Percentiles rank a stretch among this genome's conserved stretches.
phyloP scores from a whole-genome alignment of 805 yeast genomes.

The Candida peoriensis region DNA sequence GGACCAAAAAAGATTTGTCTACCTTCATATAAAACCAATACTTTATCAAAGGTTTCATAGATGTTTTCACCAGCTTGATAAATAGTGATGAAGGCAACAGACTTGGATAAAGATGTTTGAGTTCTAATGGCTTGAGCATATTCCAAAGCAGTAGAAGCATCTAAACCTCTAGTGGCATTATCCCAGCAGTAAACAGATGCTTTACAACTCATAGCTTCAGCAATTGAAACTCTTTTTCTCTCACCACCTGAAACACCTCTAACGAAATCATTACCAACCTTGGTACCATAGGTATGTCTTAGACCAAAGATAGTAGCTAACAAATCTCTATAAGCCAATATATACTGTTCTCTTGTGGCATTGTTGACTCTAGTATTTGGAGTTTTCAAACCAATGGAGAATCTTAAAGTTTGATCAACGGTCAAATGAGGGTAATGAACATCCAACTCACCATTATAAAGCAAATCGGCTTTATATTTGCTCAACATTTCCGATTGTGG shows the following conservation, averaged over 20 bases:
- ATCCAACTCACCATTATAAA: conserved; percentile 60
- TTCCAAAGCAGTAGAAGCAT: conserved; percentile 78
- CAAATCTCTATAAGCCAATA: conserved; percentile 41
- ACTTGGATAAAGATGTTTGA: conserved; percentile 46
- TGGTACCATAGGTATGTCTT: conserved; percentile 52
- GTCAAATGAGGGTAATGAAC: conserved; percentile 74
- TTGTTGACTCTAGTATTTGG: conserved; percentile 50
- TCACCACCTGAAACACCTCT: conserved; percentile 86
- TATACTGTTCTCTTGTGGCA: conserved; percentile 42
- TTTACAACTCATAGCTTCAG: conserved; percentile 66
- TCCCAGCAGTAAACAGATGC: conserved; percentile 70
- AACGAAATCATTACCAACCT: conserved; percentile 56
- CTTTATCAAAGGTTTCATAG: conserved; percentile 60
- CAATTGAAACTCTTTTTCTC: conserved; percentile 77
- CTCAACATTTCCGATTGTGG: conserved; percentile 54
- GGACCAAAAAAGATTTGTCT: conserved; percentile 64
- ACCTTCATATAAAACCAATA: conserved; percentile 53
- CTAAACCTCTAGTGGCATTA: conserved; percentile 83
- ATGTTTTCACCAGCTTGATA: conserved; percentile 67
- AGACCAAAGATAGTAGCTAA: conserved; percentile 54
- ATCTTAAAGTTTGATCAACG: conserved; percentile 65
- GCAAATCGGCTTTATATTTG: conserved; percentile 49
- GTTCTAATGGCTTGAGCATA: conserved; percentile 63
- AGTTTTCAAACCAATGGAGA: conserved; percentile 66
- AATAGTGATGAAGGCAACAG: conserved; percentile 62